A percentile compares a stretch with the other conserved stretches of the same genome.
Conservation (phyloP, 2,329 filamentous ascomycete species). For the Penicillium digitatum region DNA sequence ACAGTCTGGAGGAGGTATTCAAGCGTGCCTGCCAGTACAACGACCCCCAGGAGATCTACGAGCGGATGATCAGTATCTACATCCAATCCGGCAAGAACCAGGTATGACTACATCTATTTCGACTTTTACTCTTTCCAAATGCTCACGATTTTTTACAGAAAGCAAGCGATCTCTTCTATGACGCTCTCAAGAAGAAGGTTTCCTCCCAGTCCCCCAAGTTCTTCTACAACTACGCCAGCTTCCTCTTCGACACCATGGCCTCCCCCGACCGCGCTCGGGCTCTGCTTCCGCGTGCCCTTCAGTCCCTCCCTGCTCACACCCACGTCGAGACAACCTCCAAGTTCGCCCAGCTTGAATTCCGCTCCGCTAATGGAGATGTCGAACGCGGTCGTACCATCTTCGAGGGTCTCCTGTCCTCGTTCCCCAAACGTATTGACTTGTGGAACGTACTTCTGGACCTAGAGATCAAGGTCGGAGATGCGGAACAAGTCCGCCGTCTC, state of each 20-base stretch:
- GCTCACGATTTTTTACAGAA: conserved; percentile 54
- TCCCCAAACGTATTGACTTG: conserved; percentile 83
- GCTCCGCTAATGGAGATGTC: conserved; percentile 71
- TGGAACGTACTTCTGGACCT: conserved; percentile 91
- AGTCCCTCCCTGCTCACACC: conserved; percentile 68
- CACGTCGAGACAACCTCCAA: conserved; percentile 75
- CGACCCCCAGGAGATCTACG: conserved; percentile 82
- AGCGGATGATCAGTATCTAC: conserved; percentile 88
- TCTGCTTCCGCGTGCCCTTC: conserved; percentile 76
- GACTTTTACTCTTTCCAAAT: not conserved
- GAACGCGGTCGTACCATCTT: conserved; percentile 95
- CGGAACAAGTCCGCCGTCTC: conserved; percentile 66
- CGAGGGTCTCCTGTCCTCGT: conserved; percentile 76
- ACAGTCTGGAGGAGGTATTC: conserved; percentile 79
- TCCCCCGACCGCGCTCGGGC: conserved; percentile 70
- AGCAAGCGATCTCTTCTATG: conserved; percentile 83
- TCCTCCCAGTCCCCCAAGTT: conserved; percentile 67
- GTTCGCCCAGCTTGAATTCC: conserved; percentile 90
- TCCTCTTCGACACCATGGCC: conserved; percentile 71
- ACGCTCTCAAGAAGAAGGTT: conserved; percentile 86
- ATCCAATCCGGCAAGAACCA: conserved; percentile 83
- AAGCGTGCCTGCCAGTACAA: conserved; percentile 92
- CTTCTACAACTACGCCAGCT: conserved; percentile 93
- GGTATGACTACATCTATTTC: conserved; percentile 52
- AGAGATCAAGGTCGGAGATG: conserved; percentile 62